A percentile compares a stretch with the other conserved stretches of the same genome.
Evolutionary conservation across 495 filamentous ascomycete genomes (phyloP).

Genomic region (Tuber brumale): DNA sequence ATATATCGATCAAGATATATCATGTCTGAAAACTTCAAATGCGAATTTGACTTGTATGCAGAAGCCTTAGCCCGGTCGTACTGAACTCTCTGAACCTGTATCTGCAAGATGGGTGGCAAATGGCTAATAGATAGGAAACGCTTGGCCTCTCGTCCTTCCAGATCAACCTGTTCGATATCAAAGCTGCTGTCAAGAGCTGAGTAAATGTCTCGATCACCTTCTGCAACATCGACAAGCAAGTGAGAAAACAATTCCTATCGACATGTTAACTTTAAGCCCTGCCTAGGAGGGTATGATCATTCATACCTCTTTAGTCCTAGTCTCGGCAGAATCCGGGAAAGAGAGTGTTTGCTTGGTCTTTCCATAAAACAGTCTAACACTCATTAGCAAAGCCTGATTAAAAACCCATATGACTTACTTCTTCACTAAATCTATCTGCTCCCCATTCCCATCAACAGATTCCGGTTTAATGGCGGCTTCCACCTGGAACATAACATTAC

Average conservation of each 20-base stretch:
- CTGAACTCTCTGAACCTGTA: slow-evolving; percentile 76
- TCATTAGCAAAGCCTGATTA: slow-evolving; percentile 12
- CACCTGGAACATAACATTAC: slow-evolving; percentile 82
- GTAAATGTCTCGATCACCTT: slow-evolving; percentile 63
- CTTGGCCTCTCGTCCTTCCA: slow-evolving; percentile 56
- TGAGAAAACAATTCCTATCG: slow-evolving; percentile 55
- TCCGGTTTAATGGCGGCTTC: slow-evolving; percentile 73
- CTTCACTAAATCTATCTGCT: slow-evolving; percentile 74
- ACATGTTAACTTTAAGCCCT: not conserved
- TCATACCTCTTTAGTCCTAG: slow-evolving; percentile 38
- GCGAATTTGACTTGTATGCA: slow-evolving; percentile 69
- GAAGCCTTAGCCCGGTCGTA: slow-evolving; percentile 56
- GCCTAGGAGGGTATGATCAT: not conserved
- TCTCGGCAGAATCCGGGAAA: slow-evolving; percentile 38
- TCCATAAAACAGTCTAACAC: slow-evolving; percentile 54
- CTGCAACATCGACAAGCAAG: slow-evolving; percentile 58
- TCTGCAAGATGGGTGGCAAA: slow-evolving; percentile 76
- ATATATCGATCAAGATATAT: slow-evolving; percentile 89
- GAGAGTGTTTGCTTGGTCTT: slow-evolving; percentile 46
- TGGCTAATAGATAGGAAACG: slow-evolving; percentile 69
- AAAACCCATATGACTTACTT: slow-evolving; percentile 44
- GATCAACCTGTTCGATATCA: slow-evolving; percentile 64
- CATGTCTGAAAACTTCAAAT: slow-evolving; percentile 63
- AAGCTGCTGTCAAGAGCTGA: slow-evolving; percentile 77
- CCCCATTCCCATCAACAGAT: slow-evolving; percentile 55